Conservation (phyloP, 345 rosid genomes). For the Carallia brachiata region DNA sequence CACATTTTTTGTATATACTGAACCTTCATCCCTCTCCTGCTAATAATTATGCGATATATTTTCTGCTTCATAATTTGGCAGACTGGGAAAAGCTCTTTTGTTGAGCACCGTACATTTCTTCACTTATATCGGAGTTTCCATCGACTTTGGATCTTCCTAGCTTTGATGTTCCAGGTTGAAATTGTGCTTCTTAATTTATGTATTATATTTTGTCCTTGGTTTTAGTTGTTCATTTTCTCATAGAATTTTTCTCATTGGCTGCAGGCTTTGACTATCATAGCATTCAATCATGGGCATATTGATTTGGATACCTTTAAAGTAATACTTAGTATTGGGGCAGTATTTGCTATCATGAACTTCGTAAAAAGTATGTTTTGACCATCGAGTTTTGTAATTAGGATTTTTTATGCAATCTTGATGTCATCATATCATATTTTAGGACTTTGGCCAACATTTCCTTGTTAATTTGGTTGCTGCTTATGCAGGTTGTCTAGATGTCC, state of each 20-base stretch:
- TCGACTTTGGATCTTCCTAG: slow-evolving; percentile 94
- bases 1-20: background rate
- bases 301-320: slow-evolving; percentile 67
- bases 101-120: slow-evolving; percentile 96
- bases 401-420: background rate
- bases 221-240: background rate
- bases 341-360: slow-evolving; percentile 86
- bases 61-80: slow-evolving; percentile 25
- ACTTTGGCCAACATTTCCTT: background rate
- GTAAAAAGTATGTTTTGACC: slow-evolving; percentile 57
- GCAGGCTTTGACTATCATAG: slow-evolving; percentile 84
- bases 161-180: slow-evolving; percentile 87
- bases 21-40: background rate
- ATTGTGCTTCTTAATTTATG: slow-evolving; percentile 12
- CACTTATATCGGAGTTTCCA: slow-evolving; percentile 93
- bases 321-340: slow-evolving; percentile 81
- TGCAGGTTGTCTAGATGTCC: slow-evolving; percentile 79
- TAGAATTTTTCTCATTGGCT: slow-evolving; percentile 13
- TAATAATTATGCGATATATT: background rate
- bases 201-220: background rate
- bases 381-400: slow-evolving; percentile 13
- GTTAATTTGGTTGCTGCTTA: slow-evolving; percentile 19
- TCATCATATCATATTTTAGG: background rate
- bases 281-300: slow-evolving; percentile 61
- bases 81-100: slow-evolving; percentile 96